phyloP scores from a whole-genome alignment of 2,329 filamentous ascomycete genomes.

The Neonectria neomacrospora region DNA sequence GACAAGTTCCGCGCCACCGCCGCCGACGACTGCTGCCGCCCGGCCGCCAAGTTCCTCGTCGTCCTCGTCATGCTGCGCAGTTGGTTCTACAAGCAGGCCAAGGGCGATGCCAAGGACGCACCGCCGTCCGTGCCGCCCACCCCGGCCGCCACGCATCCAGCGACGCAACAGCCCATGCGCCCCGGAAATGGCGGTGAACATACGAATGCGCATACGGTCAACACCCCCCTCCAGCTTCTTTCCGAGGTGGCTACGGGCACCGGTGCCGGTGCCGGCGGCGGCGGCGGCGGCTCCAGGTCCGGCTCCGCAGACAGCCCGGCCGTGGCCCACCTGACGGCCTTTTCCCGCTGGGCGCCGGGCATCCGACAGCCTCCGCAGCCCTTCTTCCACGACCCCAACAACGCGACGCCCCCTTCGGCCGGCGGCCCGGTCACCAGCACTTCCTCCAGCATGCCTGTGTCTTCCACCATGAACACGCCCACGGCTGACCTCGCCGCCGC shows the following conservation, averaged over 20 bases:
- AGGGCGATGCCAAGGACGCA: conserved; percentile 38
- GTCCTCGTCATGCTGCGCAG: conserved; percentile 76
- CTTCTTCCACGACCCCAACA: conserved; percentile 51
- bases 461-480: conserved; percentile 31
- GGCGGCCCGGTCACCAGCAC: conserved; percentile 5
- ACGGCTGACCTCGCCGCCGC: conserved; percentile 40
- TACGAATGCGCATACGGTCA: conserved; percentile 49
- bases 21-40: conserved; percentile 70
- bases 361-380: conserved; percentile 46
- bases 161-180: conserved; percentile 29
- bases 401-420: conserved; percentile 18
- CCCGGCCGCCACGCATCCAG: conserved; percentile 21
- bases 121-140: conserved; percentile 14
- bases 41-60: conserved; percentile 76
- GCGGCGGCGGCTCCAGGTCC: conserved; percentile 17
- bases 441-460: conserved; percentile 18
- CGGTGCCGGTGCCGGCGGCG: conserved; percentile 42
- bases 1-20: conserved; percentile 74
- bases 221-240: conserved; percentile 66
- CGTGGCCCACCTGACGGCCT: conserved; percentile 29
- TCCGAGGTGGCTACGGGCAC: conserved; percentile 66
- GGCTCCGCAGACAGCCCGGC: background rate
- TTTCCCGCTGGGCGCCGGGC: conserved; percentile 36
- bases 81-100: conserved; percentile 71
- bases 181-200: conserved; percentile 19